Evolutionary conservation across 1,284 basidiomycete genomes (phyloP), one percentile per base, ranked within the genome.

Genomic region (Somion occarium): DNA sequence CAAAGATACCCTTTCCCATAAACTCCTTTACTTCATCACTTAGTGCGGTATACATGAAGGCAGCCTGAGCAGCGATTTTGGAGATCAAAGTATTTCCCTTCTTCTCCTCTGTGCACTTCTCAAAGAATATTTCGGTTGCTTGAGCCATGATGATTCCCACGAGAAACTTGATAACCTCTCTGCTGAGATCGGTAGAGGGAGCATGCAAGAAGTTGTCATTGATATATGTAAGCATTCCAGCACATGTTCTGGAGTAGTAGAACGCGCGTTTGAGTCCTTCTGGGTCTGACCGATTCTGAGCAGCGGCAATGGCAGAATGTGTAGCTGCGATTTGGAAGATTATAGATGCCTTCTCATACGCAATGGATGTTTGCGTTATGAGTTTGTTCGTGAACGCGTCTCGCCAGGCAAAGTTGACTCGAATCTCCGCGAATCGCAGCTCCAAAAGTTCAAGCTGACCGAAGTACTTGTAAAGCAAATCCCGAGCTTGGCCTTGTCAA

Each of bases 131-230:
- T 65, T 99, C 97, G 1, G 91, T 93, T 0, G 96, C 94, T 69
- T 99, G 96, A 0, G 93, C 93, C 15, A 95, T 77, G 66, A 93
- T 91, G 57, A 97, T 61, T 20, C 83, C 84, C 13, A 93, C 86
- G 26, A 98, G 75, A 56, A 96, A 91, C 68, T 96, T 95, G 74
- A 99, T 82, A 46, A 99, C 91, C 52, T 98, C 95, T 24, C 93
- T 81, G 65, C 88, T 90, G 50, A 99, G 81, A 70, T 99, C 97
- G 1, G 93, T 97, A n/a, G 91, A 95, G 0, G 97, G 97, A 0
- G 97, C 97, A 64, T 99, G 97, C 0, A 99, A 73, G 69, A 99
- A 99, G 78, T 99, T 99, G 69, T 99, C 96, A 73, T 98, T 98
- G 77, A 99, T 96, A 67, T 99, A 99, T 9, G 88, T 93, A 62